Conservation (phyloP, 2,329 filamentous ascomycete genomes). For the Fusarium illudens region DNA sequence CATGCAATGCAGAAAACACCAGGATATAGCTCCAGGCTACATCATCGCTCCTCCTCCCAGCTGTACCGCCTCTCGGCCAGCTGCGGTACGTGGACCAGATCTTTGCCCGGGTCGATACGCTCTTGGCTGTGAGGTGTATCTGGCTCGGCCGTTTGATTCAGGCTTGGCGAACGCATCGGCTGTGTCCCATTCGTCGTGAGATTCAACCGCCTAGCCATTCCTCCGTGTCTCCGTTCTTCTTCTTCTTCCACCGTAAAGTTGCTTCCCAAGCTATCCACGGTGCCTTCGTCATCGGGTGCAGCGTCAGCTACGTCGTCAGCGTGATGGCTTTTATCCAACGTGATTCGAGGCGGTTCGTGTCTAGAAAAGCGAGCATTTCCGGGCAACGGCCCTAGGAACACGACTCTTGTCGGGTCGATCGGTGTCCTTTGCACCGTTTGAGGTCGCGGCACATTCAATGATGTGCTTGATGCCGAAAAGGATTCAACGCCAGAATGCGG, state of each 20-base stretch:
- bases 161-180: background rate
- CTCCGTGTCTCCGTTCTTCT: slow-evolving; percentile 39
- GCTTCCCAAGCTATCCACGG: slow-evolving; percentile 60
- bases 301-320: background rate
- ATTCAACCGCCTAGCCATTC: slow-evolving; percentile 40
- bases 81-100: slow-evolving; percentile 62
- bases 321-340: slow-evolving; percentile 6
- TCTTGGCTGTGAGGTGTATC: slow-evolving; percentile 45
- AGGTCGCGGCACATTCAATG: slow-evolving; percentile 5
- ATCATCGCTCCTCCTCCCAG: slow-evolving; percentile 54
- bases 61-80: slow-evolving; percentile 60
- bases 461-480: background rate
- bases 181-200: slow-evolving; percentile 11
- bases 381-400: slow-evolving; percentile 65
- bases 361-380: slow-evolving; percentile 51
- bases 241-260: slow-evolving; percentile 66
- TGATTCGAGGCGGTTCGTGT: slow-evolving; percentile 9
- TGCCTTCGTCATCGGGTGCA: slow-evolving; percentile 8
- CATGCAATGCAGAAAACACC: background rate
- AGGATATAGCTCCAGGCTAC: background rate
- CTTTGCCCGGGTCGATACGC: slow-evolving; percentile 55
- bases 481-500: slow-evolving; percentile 16
- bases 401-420: slow-evolving; percentile 61
- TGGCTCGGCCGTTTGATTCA: slow-evolving; percentile 2
- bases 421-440: slow-evolving; percentile 55